Base-by-base conservation (phyloP, 345 rosid genomes). In the Gossypium herbaceum region DNA sequence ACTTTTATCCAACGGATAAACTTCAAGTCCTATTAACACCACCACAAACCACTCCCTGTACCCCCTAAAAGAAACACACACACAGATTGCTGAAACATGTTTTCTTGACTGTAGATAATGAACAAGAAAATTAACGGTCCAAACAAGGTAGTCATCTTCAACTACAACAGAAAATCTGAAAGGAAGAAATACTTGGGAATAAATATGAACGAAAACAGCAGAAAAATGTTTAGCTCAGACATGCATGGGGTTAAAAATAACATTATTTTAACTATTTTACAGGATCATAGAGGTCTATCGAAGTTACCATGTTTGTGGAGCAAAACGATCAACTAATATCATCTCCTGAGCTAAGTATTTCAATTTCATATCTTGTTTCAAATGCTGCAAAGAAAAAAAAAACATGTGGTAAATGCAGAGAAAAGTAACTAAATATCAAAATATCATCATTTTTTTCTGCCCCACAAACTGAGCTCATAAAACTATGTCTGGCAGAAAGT, bases 261-360 rank as follows among this genome's bases (percentile, higher is more conserved):
- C 12, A 29, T 17, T 39, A 39, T 1, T 63, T 73, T 45, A 47
- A 72, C 60, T 44, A 39, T 52, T 72, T 39, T 34, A 66, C 51
- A 29, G 56, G 63, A 74, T 64, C n/a, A 41, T 51, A 65, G 60
- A 76, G 58, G 60, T 43, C 72, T 72, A 68, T 68, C 70, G 58
- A 71, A 11, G 59, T 64, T 92, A 94, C 98, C 98, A 94, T 20
- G 98, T 74, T 82, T 94, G 94, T 79, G 98, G 92, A 81, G 98
- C 95, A 61, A 89, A 83, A 79, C 97, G 97, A 77, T 94, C 95
- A 52, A 86, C 80, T 73, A 86, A 82, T 59, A 92, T 81, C 75
- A 94, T 73, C 79, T 92, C 97, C 76, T 88, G 87, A 74, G 97
- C 98, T 72, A 94, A 78, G 88, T 87, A 94, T 80, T 97, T 92